These are phyloP conservation scores for Physcomitrium patens DNA, from an alignment of 225 moss, liverwort and hornwort species.

Conservation along the genomic window DNA sequence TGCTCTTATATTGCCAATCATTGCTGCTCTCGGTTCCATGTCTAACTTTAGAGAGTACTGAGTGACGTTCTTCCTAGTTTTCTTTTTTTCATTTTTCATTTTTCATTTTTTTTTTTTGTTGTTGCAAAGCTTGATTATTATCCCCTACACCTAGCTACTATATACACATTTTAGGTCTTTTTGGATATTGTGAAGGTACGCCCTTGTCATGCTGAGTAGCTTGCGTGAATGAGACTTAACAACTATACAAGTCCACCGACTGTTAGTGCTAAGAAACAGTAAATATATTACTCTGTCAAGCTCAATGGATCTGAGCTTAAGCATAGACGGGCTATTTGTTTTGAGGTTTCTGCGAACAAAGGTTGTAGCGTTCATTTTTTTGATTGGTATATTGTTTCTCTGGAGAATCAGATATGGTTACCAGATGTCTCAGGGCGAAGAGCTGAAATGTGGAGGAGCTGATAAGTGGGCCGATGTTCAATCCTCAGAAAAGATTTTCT, in stretches of 20 bases:
- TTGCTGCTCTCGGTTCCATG: neutral
- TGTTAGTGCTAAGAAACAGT: neutral
- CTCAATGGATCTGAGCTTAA: neutral
- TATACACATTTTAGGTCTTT: no score
- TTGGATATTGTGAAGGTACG: no score
- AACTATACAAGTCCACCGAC: no score
- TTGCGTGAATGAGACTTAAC: no score
- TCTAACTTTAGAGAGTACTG: neutral
- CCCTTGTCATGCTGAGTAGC: no score
- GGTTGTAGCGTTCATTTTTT: neutral
- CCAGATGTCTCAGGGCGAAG: constrained; percentile 40
- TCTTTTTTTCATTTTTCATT: no score
- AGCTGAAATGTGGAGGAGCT: constrained; percentile 74
- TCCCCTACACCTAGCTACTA: neutral
- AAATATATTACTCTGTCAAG: neutral
- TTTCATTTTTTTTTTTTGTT: no score
- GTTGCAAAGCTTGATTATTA: no score
- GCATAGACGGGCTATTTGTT: neutral
- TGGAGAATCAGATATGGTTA: constrained; percentile 68
- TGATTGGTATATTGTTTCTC: neutral
- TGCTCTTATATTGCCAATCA: neutral
- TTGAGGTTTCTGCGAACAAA: neutral
- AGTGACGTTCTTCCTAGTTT: neutral
- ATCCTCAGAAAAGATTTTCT: constrained; percentile 51
- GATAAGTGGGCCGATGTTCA: constrained; percentile 72